A percentile compares a stretch with the other conserved stretches of the same genome.
Evolutionary conservation across 495 filamentous ascomycete genomes (phyloP).

Genomic region (Penicillium goetzii): DNA sequence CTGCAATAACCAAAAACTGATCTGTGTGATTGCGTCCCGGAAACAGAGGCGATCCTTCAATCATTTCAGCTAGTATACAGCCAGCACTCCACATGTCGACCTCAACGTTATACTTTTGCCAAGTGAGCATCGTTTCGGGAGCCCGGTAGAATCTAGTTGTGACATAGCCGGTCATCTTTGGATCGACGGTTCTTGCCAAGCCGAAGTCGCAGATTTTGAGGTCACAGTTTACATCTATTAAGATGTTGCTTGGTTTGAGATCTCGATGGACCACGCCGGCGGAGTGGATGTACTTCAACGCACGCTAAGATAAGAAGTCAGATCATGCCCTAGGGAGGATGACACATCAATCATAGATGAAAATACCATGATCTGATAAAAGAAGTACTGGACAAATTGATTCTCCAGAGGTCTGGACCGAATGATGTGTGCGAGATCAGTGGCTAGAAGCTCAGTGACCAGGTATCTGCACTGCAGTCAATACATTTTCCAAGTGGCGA

Average conservation of each 20-base stretch:
- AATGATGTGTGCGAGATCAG: conserved; percentile 91
- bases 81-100: conserved; percentile 99
- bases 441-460: conserved; percentile 95
- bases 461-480: conserved; percentile 70
- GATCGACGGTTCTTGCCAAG: conserved; percentile 94
- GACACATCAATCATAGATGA: not conserved
- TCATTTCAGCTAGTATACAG: conserved; percentile 99
- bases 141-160: conserved; percentile 98
- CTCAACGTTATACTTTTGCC: conserved; percentile 99
- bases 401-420: conserved; percentile 96
- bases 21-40: conserved; percentile 99
- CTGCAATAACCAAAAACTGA: conserved; percentile 99
- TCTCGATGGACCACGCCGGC: conserved; percentile 97
- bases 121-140: conserved; percentile 99
- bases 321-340: conserved; percentile 31
- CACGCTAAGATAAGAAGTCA: conserved; percentile 62
- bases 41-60: conserved; percentile 97
- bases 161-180: conserved; percentile 99
- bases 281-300: conserved; percentile 98
- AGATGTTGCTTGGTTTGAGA: conserved; percentile 96
- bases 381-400: conserved; percentile 99
- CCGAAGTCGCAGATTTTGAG: conserved; percentile 99
- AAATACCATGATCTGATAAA: conserved; percentile 93
- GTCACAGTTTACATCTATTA: conserved; percentile 99
- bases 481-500: not conserved